Conservation (phyloP, 192 early-diverging fungal genomes). For the Coemansia sp. region DNA sequence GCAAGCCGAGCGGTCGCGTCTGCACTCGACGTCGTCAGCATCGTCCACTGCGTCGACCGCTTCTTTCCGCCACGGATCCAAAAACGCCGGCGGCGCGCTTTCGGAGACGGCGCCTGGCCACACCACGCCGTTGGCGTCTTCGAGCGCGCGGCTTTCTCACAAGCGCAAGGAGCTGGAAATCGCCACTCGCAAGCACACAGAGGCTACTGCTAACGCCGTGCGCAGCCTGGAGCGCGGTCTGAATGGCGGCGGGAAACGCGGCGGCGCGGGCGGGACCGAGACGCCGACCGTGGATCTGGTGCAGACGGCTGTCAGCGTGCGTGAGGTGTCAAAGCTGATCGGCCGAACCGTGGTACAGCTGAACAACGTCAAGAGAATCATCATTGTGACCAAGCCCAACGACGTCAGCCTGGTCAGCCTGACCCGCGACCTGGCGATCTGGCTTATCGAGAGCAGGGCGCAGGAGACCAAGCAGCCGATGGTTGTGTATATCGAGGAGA, state of each 20-base stretch:
- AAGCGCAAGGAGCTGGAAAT: slow-evolving; percentile 37
- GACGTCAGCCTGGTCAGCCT: slow-evolving; percentile 62
- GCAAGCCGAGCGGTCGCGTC: slow-evolving; percentile 1
- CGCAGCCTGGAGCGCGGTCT: slow-evolving; percentile 43
- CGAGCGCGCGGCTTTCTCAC: slow-evolving; percentile 22
- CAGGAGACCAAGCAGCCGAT: slow-evolving; percentile 21
- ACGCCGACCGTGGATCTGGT: slow-evolving; percentile 56
- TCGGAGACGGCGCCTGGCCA: slow-evolving; percentile 11
- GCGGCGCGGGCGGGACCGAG: slow-evolving; percentile 27
- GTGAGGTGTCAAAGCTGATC: slow-evolving; percentile 68
- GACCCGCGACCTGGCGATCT: slow-evolving; percentile 66
- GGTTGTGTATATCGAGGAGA: slow-evolving; percentile 61
- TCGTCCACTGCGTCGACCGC: slow-evolving; percentile 1
- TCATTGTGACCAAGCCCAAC: slow-evolving; percentile 77
- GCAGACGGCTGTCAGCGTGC: slow-evolving; percentile 66
- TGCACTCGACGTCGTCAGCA: not conserved
- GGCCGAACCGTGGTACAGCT: slow-evolving; percentile 56
- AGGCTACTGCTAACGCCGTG: slow-evolving; percentile 34
- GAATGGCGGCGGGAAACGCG: slow-evolving; percentile 8
- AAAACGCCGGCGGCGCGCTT: not conserved
- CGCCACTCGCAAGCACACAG: slow-evolving; percentile 31
- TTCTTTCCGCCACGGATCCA: slow-evolving; percentile 2
- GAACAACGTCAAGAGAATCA: slow-evolving; percentile 53
- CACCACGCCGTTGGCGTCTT: not conserved
- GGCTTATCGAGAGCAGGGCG: slow-evolving; percentile 55